phyloP scores from a whole-genome alignment of 371 early-diverging fungal species.

The Actinomucor elegans region DNA sequence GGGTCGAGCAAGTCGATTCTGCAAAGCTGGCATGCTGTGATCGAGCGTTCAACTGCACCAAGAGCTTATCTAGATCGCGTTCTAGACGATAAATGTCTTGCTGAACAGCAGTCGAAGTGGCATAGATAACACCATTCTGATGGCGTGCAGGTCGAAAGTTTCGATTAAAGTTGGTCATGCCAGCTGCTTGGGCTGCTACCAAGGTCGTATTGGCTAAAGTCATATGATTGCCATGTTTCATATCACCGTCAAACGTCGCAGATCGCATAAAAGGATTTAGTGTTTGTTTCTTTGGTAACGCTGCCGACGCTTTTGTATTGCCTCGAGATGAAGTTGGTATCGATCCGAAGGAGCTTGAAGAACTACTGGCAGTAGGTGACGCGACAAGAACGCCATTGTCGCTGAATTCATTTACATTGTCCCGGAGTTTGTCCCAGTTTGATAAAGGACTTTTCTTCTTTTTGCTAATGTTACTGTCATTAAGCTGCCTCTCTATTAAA shows the following conservation, averaged over 20 bases:
- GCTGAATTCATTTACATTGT: conserved; percentile 1
- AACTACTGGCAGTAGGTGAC: background rate
- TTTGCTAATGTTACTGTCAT: no score
- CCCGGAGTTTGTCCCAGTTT: conserved; percentile 13
- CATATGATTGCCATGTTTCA: background rate
- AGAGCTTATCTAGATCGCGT: conserved; percentile 37
- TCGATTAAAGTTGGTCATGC: conserved; percentile 22
- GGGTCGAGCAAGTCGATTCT: conserved; percentile 7
- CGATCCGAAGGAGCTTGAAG: no score
- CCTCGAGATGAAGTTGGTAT: conserved; percentile 3
- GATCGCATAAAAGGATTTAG: conserved; percentile 16
- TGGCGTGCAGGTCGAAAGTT: conserved; percentile 22
- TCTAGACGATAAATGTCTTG: conserved; percentile 47
- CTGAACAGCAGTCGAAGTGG: conserved; percentile 44
- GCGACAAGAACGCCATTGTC: background rate
- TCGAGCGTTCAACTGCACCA: conserved; percentile 13
- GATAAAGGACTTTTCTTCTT: conserved; percentile 4
- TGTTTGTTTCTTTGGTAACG: background rate
- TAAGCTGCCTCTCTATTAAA: background rate
- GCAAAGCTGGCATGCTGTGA: conserved; percentile 27
- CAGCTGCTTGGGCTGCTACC: conserved; percentile 33
- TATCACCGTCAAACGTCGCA: background rate
- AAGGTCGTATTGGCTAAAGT: conserved; percentile 21
- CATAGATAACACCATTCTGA: conserved; percentile 29
- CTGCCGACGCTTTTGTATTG: background rate